Conservation (phyloP, 2,329 filamentous ascomycete genomes). For the Aspergillus novoparasiticus region DNA sequence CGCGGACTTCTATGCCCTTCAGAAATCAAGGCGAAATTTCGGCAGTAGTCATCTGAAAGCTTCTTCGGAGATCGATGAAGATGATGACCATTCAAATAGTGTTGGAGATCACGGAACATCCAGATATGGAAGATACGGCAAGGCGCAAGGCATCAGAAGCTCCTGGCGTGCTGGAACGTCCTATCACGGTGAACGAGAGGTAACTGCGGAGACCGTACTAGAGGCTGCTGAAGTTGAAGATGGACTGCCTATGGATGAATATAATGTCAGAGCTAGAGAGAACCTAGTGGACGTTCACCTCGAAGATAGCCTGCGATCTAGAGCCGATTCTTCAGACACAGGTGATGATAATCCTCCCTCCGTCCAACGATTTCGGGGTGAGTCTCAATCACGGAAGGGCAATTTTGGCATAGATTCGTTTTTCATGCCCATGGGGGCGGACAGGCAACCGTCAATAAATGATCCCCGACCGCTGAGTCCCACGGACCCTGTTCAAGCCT, state of each 20-base stretch:
- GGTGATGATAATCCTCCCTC: conserved; percentile 54
- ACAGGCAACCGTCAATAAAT: conserved; percentile 51
- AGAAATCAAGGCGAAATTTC: conserved; percentile 85
- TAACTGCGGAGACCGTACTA: conserved; percentile 35
- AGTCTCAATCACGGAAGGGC: conserved; percentile 41
- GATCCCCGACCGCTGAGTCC: conserved; percentile 52
- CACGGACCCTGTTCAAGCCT: conserved; percentile 56
- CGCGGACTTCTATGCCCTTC: conserved; percentile 90
- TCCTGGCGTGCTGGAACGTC: conserved; percentile 58
- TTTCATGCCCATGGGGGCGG: conserved; percentile 54
- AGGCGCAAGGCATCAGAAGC: conserved; percentile 57
- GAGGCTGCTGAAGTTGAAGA: conserved; percentile 41
- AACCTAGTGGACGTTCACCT: conserved; percentile 85
- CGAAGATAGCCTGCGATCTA: conserved; percentile 61
- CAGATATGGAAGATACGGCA: conserved; percentile 40
- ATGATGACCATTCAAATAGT: conserved; percentile 59
- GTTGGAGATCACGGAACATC: conserved; percentile 49
- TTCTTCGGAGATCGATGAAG: conserved; percentile 79
- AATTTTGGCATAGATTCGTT: conserved; percentile 41
- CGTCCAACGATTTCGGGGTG: conserved; percentile 58
- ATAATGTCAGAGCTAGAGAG: conserved; percentile 61
- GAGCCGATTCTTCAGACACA: conserved; percentile 42
- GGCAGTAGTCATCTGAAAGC: conserved; percentile 81
- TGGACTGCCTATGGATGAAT: conserved; percentile 31
- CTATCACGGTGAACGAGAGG: conserved; percentile 41